Base-by-base conservation (phyloP, 371 early-diverging fungal species). In the Lichtheimia ramosa region DNA sequence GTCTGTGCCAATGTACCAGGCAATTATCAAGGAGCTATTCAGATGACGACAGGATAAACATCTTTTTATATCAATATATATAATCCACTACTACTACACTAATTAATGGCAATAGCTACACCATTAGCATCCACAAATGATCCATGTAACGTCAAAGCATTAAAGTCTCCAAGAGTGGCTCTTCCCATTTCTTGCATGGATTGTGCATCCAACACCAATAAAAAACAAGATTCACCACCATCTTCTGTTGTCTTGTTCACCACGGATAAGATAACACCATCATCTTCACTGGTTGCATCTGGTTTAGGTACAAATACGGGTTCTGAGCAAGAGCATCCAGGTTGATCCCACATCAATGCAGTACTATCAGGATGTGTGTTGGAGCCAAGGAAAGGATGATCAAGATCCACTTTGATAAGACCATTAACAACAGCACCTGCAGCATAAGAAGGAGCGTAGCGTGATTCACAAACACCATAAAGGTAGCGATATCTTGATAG, bases 261-360 rank as follows among this genome's bases (percentile, higher is more conserved):
- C 41, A 84, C 72, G 14, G 84, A 78, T 27, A 89, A 51, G 15
- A 90, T 58, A 1, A 88, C 85, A 48, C 89, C 89, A 48, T 90
- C 86, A 43, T 89, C 90, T 69, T 90, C 90, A 12, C 58, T 71
- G 5, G 56, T 65, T 0, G 76, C 83, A 6, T 82, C 70, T 5
- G 74, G 76, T 40, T 65, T 54, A 2, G 85, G 81, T 15, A 90
- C 73, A 74, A 90, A 89, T 16, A 90, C 73, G 6, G 90, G 90
- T 54, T 89, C 87, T n/a, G 85, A 77, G 50, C 87, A 86, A 13
- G 80, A 83, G 40, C 87, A 86, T 2, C 83, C 80, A 21, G 77
- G 79, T 43, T 71, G 62, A 27, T 81, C 81, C 81, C 81, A 81
- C 1, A 72, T 65, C 16, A 63, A 63, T 2, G 78, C 73, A 7